Evolutionary conservation across 2,329 filamentous ascomycete species (phyloP).

Genomic region (Rugonectria rugulosa): DNA sequence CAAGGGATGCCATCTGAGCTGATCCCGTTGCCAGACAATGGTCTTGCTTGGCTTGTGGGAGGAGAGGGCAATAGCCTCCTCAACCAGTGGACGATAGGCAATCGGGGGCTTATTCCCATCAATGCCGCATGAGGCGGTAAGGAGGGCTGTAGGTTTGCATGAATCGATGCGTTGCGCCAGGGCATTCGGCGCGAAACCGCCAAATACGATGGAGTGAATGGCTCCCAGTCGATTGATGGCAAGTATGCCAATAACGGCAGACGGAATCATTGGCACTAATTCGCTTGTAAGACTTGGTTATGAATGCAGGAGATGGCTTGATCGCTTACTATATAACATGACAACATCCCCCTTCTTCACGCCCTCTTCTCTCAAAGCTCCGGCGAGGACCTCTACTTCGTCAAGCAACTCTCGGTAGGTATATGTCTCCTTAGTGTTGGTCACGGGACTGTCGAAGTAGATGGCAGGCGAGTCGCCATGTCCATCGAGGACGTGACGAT

Average conservation of each 20-base stretch:
- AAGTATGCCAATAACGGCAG: slow-evolving; percentile 85
- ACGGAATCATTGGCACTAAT: slow-evolving; percentile 92
- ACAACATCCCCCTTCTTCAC: slow-evolving; percentile 86
- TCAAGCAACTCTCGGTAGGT: slow-evolving; percentile 79
- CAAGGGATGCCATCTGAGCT: slow-evolving; percentile 77
- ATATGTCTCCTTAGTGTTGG: slow-evolving; percentile 72
- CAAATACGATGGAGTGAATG: slow-evolving; percentile 91
- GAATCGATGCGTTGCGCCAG: slow-evolving; percentile 90
- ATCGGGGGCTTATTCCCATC: slow-evolving; percentile 84
- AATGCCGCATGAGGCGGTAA: slow-evolving; percentile 92
- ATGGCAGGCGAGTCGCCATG: slow-evolving; percentile 78
- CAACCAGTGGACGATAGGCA: slow-evolving; percentile 78
- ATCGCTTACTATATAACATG: slow-evolving; percentile 80
- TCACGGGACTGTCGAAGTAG: slow-evolving; percentile 88
- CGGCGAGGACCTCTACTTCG: slow-evolving; percentile 84
- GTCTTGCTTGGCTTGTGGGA: slow-evolving; percentile 75
- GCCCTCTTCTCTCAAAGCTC: slow-evolving; percentile 81
- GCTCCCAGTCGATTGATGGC: slow-evolving; percentile 84
- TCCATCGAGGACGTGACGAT: slow-evolving; percentile 85
- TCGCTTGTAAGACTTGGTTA: slow-evolving; percentile 1
- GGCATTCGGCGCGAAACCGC: slow-evolving; percentile 83
- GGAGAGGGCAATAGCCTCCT: slow-evolving; percentile 73
- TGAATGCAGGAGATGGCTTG: background rate
- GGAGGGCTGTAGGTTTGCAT: slow-evolving; percentile 75
- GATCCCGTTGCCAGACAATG: slow-evolving; percentile 84